Percentiles rank a stretch among this genome's conserved stretches.
Conservation (phyloP, 441 rosid genomes). For the Arabidopsis lyrata region DNA sequence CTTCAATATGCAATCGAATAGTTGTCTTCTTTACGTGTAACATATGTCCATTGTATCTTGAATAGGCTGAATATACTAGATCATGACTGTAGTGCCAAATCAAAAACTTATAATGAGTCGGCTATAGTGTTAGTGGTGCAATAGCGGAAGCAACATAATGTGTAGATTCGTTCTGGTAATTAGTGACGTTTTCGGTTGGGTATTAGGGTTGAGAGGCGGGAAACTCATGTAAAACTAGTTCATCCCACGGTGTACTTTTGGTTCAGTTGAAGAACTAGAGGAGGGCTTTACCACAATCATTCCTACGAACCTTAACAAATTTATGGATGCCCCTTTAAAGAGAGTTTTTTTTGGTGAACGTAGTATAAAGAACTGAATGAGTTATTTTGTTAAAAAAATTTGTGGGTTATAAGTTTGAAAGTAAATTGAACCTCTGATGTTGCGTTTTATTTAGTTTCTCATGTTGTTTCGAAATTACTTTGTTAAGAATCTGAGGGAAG, state of each 20-base stretch:
- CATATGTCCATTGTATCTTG: slow-evolving; percentile 23
- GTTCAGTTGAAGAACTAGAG: slow-evolving; percentile 15
- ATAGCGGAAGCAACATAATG: slow-evolving; percentile 26
- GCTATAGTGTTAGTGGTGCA: slow-evolving; percentile 21
- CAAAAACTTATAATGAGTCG: not conserved
- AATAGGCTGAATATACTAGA: slow-evolving; percentile 27
- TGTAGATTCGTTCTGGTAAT: slow-evolving; percentile 16
- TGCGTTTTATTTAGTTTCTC: slow-evolving; percentile 27
- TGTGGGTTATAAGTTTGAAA: not conserved
- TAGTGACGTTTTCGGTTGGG: slow-evolving; percentile 2
- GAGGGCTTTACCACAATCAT: slow-evolving; percentile 10
- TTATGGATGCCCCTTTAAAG: slow-evolving; percentile 1
- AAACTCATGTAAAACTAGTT: slow-evolving; percentile 13
- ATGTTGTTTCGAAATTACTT: slow-evolving; percentile 8
- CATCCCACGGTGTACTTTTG: not conserved
- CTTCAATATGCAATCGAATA: slow-evolving; percentile 20
- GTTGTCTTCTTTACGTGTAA: slow-evolving; percentile 17
- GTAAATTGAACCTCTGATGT: slow-evolving; percentile 21
- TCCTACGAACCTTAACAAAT: not conserved
- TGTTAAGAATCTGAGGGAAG: slow-evolving; percentile 7
- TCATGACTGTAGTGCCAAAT: slow-evolving; percentile 15
- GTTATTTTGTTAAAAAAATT: slow-evolving; percentile 11
- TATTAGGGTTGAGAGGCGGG: slow-evolving; percentile 8
- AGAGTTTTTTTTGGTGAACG: slow-evolving; percentile 8
- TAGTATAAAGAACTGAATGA: slow-evolving; percentile 10